Evolutionary conservation across 163 green algal species (phyloP).

Genomic region (Scenedesmus sp.): DNA sequence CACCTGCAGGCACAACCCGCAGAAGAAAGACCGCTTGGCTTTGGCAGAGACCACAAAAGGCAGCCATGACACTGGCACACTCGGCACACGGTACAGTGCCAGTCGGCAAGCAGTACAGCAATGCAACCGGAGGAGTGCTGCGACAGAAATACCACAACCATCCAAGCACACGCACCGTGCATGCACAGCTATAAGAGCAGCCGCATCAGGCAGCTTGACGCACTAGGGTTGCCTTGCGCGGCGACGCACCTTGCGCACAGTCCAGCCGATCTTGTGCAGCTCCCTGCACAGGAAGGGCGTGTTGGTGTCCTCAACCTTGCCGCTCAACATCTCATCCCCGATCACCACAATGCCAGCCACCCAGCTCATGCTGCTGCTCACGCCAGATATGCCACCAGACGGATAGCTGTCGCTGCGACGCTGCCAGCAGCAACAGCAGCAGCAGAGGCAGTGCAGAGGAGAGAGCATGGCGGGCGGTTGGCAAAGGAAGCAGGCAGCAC

Average conservation of each 20-base stretch:
- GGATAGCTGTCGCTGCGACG: slow-evolving; percentile 22
- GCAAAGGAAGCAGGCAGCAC: background rate
- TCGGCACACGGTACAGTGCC: too few species aligned
- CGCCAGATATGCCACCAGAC: background rate
- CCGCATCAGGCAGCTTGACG: too few species aligned
- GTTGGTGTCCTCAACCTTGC: slow-evolving; percentile 86
- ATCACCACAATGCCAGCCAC: slow-evolving; percentile 83
- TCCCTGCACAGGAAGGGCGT: slow-evolving; percentile 80
- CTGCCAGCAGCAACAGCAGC: slow-evolving; percentile 15
- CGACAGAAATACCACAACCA: too few species aligned
- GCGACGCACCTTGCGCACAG: slow-evolving; percentile 66
- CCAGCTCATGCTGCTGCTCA: slow-evolving; percentile 56
- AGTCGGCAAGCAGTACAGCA: too few species aligned
- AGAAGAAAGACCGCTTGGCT: background rate
- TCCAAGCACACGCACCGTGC: too few species aligned
- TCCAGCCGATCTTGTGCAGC: slow-evolving; percentile 82
- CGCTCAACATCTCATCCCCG: slow-evolving; percentile 88
- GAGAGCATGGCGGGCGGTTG: background rate
- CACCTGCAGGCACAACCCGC: slow-evolving; percentile 56
- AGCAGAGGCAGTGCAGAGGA: background rate
- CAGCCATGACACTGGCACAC: too few species aligned
- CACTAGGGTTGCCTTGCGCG: too few species aligned
- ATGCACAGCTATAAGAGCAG: too few species aligned
- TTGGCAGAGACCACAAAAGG: too few species aligned
- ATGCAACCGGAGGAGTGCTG: slow-evolving; percentile 13